Percentiles rank a stretch among this genome's conserved stretches.
phyloP scores from a whole-genome alignment of 1,284 basidiomycete genomes.

The Retiboletus flavoniger region DNA sequence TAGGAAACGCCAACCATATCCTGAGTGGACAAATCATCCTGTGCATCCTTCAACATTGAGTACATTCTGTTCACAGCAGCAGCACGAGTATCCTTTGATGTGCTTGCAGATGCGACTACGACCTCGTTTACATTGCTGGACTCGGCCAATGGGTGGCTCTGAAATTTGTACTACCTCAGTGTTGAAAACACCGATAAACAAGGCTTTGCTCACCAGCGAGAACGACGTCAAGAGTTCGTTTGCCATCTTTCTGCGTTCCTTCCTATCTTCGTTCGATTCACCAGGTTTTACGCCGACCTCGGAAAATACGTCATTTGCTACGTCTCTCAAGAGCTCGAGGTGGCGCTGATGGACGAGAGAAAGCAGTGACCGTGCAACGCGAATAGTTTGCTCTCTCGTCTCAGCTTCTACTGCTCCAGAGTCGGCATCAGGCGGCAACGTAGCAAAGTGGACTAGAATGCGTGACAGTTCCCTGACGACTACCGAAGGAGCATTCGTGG shows the following conservation, averaged over 20 bases:
- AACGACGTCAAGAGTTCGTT: constrained; percentile 57
- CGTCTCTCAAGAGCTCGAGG: constrained; percentile 45
- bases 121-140: constrained; percentile 40
- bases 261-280: constrained; percentile 38
- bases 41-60: constrained; percentile 31
- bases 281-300: constrained; percentile 33
- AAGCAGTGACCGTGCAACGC: constrained; percentile 36
- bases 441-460: constrained; percentile 36
- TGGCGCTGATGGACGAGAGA: constrained; percentile 53
- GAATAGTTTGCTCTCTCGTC: constrained; percentile 12
- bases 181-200: neutral
- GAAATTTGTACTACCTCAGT: neutral
- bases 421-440: constrained; percentile 10
- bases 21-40: constrained; percentile 24
- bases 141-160: constrained; percentile 34
- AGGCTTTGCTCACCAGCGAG: constrained; percentile 44
- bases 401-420: constrained; percentile 9
- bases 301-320: constrained; percentile 39
- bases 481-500: constrained; percentile 36
- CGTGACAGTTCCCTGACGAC: constrained; percentile 40
- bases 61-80: constrained; percentile 54
- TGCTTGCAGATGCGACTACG: constrained; percentile 54
- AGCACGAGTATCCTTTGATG: constrained; percentile 48
- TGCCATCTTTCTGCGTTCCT: constrained; percentile 40
- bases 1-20: constrained; percentile 33